A percentile compares a stretch with the other conserved stretches of the same genome.
These are phyloP conservation scores for Macaranga tanarius DNA, from an alignment of 441 rosid species.

Conservation along the genomic window DNA sequence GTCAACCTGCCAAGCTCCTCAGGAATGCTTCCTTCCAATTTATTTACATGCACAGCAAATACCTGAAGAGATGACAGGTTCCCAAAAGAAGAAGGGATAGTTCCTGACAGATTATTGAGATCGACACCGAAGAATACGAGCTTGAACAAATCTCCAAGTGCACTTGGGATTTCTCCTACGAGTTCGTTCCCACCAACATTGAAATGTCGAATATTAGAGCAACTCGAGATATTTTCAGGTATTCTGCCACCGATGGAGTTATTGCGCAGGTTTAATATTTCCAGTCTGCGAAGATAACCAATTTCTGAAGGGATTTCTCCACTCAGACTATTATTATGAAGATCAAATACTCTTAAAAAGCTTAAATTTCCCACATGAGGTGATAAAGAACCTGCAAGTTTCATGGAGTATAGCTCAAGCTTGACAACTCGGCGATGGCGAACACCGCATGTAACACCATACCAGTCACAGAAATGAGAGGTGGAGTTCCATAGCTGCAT, in stretches of 20 bases:
- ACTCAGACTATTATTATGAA: constrained; percentile 21
- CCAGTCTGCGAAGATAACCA: constrained; percentile 21
- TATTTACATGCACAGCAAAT: neutral
- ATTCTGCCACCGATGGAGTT: constrained; percentile 27
- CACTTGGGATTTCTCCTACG: constrained; percentile 15
- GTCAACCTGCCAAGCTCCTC: neutral
- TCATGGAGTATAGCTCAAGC: constrained; percentile 1
- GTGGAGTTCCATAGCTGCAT: constrained; percentile 33
- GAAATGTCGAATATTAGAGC: constrained; percentile 15
- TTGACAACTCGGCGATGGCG: constrained; percentile 24
- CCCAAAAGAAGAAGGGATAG: constrained; percentile 32
- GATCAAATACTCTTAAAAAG: constrained; percentile 14
- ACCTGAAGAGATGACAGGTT: neutral
- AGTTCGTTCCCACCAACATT: constrained; percentile 9
- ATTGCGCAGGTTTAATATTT: neutral
- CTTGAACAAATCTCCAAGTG: constrained; percentile 11
- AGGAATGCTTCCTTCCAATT: constrained; percentile 1
- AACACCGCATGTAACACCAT: constrained; percentile 30
- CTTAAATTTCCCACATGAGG: constrained; percentile 25
- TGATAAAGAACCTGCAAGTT: constrained; percentile 23
- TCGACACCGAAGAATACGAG: neutral
- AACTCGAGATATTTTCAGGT: constrained; percentile 24
- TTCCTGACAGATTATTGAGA: constrained; percentile 23
- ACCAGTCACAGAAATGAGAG: constrained; percentile 30
- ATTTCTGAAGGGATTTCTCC: constrained; percentile 31